phyloP scores from a whole-genome alignment of 257 asterid genomes.

The Rubia yunnanensis region DNA sequence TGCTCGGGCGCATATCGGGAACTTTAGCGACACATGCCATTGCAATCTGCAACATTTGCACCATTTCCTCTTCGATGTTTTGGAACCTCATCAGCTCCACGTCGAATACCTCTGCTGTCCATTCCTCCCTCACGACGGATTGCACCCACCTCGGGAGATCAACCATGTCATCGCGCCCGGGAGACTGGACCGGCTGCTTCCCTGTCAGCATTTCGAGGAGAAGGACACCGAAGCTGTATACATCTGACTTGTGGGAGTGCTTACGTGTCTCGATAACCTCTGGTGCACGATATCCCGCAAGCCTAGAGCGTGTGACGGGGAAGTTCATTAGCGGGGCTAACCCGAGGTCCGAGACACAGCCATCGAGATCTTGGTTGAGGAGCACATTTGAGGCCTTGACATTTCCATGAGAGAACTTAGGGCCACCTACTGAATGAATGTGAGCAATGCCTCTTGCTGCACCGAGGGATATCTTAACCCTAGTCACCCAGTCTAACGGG shows the following conservation, averaged over 20 bases:
- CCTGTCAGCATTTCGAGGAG: slow-evolving; percentile 93
- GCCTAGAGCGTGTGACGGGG: slow-evolving; percentile 58
- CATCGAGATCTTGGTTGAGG: slow-evolving; percentile 58
- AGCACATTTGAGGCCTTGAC: slow-evolving; percentile 77
- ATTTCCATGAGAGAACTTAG: slow-evolving; percentile 77
- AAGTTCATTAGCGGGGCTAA: slow-evolving; percentile 73
- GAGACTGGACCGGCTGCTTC: slow-evolving; percentile 68
- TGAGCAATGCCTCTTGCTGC: slow-evolving; percentile 82
- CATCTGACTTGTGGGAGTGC: slow-evolving; percentile 77
- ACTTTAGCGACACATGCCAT: slow-evolving; percentile 84
- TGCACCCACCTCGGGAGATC: slow-evolving; percentile 96
- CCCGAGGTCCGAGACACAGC: slow-evolving; percentile 72
- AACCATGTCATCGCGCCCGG: slow-evolving; percentile 63
- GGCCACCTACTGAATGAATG: slow-evolving; percentile 64
- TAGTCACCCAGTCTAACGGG: slow-evolving; percentile 74
- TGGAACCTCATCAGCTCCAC: slow-evolving; percentile 69
- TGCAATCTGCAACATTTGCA: slow-evolving; percentile 89
- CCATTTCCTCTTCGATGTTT: slow-evolving; percentile 89
- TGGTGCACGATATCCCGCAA: slow-evolving; percentile 77
- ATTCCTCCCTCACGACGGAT: slow-evolving; percentile 92
- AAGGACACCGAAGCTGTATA: slow-evolving; percentile 85
- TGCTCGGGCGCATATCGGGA: slow-evolving; percentile 74
- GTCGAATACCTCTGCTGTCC: slow-evolving; percentile 96
- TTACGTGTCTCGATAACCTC: slow-evolving; percentile 66
- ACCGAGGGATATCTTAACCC: slow-evolving; percentile 70